Percentiles rank a stretch among this genome's conserved stretches.
These are phyloP conservation scores for Passiflora organensis DNA, from an alignment of 345 rosid genomes.

Conservation along the genomic window DNA sequence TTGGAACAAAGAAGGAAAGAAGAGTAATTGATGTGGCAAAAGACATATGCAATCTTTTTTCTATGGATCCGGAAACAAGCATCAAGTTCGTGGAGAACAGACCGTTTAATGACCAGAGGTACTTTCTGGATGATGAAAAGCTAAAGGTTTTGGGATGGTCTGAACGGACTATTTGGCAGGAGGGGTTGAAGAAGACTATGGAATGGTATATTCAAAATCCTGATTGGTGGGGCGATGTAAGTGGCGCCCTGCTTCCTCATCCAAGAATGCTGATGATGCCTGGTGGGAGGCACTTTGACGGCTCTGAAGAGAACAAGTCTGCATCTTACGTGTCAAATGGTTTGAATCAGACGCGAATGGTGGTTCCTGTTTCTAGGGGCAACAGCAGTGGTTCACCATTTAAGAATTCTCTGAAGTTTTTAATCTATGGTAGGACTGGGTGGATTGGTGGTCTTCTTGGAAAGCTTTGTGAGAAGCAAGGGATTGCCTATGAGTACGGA, in stretches of 20 bases:
- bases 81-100: constrained; percentile 77
- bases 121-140: constrained; percentile 87
- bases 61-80: constrained; percentile 52
- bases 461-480: constrained; percentile 65
- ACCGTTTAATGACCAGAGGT: constrained; percentile 91
- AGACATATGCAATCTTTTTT: constrained; percentile 68
- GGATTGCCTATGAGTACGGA: constrained; percentile 60
- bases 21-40: constrained; percentile 83
- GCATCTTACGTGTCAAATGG: constrained; percentile 25
- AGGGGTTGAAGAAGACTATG: constrained; percentile 70
- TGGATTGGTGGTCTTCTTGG: constrained; percentile 81
- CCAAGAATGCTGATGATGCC: constrained; percentile 76
- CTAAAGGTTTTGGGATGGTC: constrained; percentile 77
- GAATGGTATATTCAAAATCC: constrained; percentile 83
- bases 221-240: constrained; percentile 95
- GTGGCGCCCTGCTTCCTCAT: constrained; percentile 85
- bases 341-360: constrained; percentile 52
- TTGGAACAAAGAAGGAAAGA: constrained; percentile 85
- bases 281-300: constrained; percentile 46
- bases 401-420: constrained; percentile 51
- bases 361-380: constrained; percentile 49
- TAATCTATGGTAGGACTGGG: constrained; percentile 72
- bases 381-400: constrained; percentile 18
- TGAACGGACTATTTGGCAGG: constrained; percentile 75
- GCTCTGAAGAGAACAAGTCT: constrained; percentile 30